Conservation (phyloP, 2,329 filamentous ascomycete species). For the Hypoxylon sp. region DNA sequence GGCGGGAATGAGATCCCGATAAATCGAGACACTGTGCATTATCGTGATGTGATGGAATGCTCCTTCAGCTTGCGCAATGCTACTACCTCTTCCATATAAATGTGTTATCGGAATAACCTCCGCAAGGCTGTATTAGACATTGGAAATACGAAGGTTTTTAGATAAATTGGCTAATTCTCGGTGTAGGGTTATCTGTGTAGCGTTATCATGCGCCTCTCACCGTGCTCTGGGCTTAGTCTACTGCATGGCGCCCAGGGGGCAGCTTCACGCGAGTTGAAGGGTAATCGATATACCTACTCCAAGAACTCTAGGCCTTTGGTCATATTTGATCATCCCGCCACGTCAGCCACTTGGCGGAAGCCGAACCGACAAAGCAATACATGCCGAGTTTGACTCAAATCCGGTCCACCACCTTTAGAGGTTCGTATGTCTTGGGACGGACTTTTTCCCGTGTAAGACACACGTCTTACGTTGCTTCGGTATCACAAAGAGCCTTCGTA, state of each 20-base stretch:
- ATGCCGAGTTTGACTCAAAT: constrained; percentile 11
- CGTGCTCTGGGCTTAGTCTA: constrained; percentile 4
- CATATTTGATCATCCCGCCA: neutral
- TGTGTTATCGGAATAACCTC: neutral
- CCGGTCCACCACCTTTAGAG: constrained; percentile 1
- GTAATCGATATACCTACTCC: neutral
- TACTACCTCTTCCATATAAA: neutral
- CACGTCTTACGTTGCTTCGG: neutral
- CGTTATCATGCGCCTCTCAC: constrained; percentile 14
- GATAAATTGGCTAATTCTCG: constrained; percentile 23
- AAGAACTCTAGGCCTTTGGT: constrained; percentile 1
- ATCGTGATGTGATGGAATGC: constrained; percentile 1
- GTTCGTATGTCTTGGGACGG: neutral
- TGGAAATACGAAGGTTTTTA: constrained; percentile 2
- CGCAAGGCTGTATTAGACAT: neutral
- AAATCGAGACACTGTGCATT: neutral
- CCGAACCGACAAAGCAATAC: neutral
- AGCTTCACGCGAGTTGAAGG: constrained; percentile 7
- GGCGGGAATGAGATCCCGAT: constrained; percentile 7
- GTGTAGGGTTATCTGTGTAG: constrained; percentile 17
- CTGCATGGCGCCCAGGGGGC: constrained; percentile 12
- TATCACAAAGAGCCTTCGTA: neutral
- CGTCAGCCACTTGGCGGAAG: constrained; percentile 4
- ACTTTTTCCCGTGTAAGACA: constrained; percentile 1
- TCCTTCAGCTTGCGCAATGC: neutral